These are phyloP conservation scores for Gnaphalium uliginosum DNA, from an alignment of 129 eudicot genomes.

Conservation along the genomic window DNA sequence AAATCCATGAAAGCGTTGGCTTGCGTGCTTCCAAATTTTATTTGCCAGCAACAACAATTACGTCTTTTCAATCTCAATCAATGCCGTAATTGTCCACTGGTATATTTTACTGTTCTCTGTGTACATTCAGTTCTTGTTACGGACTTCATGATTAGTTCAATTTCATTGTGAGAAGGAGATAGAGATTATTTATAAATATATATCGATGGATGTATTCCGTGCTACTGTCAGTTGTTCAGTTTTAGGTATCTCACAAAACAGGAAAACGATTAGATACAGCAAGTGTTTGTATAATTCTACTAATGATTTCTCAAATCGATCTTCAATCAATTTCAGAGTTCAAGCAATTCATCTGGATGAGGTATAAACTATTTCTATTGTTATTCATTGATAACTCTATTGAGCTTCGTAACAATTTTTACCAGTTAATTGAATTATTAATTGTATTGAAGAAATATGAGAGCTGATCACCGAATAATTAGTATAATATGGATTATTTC, in stretches of 20 bases:
- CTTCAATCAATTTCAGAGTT: conserved; percentile 17
- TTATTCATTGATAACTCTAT: neutral
- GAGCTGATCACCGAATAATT: neutral
- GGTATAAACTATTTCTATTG: conserved; percentile 11
- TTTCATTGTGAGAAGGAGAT: conserved; percentile 1
- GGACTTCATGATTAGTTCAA: conserved; percentile 17
- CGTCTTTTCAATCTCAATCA: conserved; percentile 23
- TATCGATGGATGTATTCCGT: conserved; percentile 27
- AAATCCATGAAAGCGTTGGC: conserved; percentile 19
- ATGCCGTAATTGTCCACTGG: conserved; percentile 7
- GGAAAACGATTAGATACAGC: conserved; percentile 13
- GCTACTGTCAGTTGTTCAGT: conserved; percentile 20
- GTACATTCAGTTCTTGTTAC: neutral
- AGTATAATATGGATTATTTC: neutral
- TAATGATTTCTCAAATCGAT: conserved; percentile 14
- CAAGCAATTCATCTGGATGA: conserved; percentile 27
- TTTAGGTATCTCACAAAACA: conserved; percentile 5
- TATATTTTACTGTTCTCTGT: neutral
- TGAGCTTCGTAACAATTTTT: neutral
- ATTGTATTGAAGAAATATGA: conserved; percentile 1
- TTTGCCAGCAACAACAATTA: conserved; percentile 20
- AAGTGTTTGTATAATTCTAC: conserved; percentile 17
- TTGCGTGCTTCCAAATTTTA: conserved; percentile 22
- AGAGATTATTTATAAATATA: neutral
- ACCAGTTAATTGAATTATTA: neutral